Percentiles rank a stretch among this genome's conserved stretches.
Evolutionary conservation across 2,329 filamentous ascomycete species (phyloP).

Genomic region (Aureobasidium sp.): DNA sequence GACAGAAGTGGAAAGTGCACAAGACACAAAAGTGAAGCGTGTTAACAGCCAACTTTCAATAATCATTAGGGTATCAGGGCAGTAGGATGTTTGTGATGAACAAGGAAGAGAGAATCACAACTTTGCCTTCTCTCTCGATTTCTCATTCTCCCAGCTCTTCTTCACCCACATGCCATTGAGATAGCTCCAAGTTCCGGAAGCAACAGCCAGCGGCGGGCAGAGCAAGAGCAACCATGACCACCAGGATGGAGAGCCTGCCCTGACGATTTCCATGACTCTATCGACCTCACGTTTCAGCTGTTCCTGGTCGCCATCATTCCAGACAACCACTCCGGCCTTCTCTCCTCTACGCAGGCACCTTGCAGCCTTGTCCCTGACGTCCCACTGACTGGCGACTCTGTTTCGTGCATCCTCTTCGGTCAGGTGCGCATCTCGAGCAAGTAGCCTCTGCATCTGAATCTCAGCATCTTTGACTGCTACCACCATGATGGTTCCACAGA

Average conservation of each 20-base stretch:
- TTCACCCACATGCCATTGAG: constrained; percentile 64
- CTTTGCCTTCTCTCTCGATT: constrained; percentile 49
- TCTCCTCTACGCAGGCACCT: constrained; percentile 58
- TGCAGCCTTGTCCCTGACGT: constrained; percentile 74
- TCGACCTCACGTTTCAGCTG: constrained; percentile 61
- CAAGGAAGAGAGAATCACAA: constrained; percentile 28
- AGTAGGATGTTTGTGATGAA: background rate
- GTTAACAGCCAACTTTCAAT: background rate
- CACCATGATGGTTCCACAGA: constrained; percentile 79
- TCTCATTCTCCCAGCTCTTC: constrained; percentile 57
- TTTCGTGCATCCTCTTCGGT: constrained; percentile 81
- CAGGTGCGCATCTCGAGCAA: constrained; percentile 67
- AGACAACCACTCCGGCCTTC: constrained; percentile 67
- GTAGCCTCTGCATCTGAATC: constrained; percentile 73
- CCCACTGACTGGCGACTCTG: constrained; percentile 75
- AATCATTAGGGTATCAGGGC: background rate
- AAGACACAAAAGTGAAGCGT: background rate
- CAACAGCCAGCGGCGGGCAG: constrained; percentile 66
- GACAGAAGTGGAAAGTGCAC: background rate
- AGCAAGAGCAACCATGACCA: constrained; percentile 67
- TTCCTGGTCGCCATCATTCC: constrained; percentile 74
- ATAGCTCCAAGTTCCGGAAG: constrained; percentile 62
- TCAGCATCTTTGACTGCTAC: constrained; percentile 74
- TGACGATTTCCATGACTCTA: constrained; percentile 56
- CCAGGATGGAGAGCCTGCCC: constrained; percentile 61